Conservation (phyloP, 768 basidiomycete species). For the Termitomyces sp. region DNA sequence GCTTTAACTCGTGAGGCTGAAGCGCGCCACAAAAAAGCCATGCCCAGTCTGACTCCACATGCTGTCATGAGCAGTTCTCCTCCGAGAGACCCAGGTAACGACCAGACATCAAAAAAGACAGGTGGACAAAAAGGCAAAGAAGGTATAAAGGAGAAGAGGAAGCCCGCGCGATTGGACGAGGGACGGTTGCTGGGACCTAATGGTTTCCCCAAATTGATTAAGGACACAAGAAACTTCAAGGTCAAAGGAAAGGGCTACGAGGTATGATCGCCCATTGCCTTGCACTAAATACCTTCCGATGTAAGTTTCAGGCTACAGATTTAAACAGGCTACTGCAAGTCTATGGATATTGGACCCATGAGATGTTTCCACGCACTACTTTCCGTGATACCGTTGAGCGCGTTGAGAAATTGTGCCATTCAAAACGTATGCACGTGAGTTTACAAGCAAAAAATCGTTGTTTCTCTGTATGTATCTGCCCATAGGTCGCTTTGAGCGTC, state of each 20-base stretch:
- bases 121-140: slow-evolving; percentile 19
- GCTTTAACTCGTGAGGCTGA: slow-evolving; percentile 52
- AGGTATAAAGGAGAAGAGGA: slow-evolving; percentile 41
- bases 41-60: slow-evolving; percentile 34
- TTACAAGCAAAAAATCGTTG: not conserved
- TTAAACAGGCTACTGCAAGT: slow-evolving; percentile 73
- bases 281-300: not conserved
- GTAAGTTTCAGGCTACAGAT: slow-evolving; percentile 60
- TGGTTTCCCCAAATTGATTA: slow-evolving; percentile 79
- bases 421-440: slow-evolving; percentile 76
- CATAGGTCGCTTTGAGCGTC: slow-evolving; percentile 63
- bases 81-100: slow-evolving; percentile 27
- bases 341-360: slow-evolving; percentile 96
- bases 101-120: slow-evolving; percentile 20
- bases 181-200: slow-evolving; percentile 61
- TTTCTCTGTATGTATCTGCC: slow-evolving; percentile 4
- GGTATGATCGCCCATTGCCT: slow-evolving; percentile 36
- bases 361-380: slow-evolving; percentile 82
- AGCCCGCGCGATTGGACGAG: slow-evolving; percentile 66
- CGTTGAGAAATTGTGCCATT: slow-evolving; percentile 86
- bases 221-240: slow-evolving; percentile 72
- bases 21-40: slow-evolving; percentile 34
- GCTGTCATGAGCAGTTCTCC: slow-evolving; percentile 47
- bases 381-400: slow-evolving; percentile 83
- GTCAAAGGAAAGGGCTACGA: slow-evolving; percentile 90